These are phyloP conservation scores for Aaosphaeria pasadenensis DNA, from an alignment of 2,329 filamentous ascomycete genomes.

Conservation along the genomic window DNA sequence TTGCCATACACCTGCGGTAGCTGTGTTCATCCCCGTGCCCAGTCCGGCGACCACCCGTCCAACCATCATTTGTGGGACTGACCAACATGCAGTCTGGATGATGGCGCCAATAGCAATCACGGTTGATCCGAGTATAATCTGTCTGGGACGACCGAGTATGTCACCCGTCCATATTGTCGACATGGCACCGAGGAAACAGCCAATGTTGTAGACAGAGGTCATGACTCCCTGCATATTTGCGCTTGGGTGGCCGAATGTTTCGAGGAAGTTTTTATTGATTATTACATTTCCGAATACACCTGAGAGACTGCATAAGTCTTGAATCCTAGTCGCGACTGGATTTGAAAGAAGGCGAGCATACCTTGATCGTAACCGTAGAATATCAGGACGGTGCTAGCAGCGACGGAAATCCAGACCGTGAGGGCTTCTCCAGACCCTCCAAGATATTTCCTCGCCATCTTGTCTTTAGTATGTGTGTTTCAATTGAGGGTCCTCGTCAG, in stretches of 20 bases:
- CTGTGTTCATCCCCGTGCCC: slow-evolving; percentile 37
- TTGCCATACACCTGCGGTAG: slow-evolving; percentile 49
- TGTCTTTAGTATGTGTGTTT: too few relatives aligned
- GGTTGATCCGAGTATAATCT: slow-evolving; percentile 56
- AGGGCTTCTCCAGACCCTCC: slow-evolving; percentile 50
- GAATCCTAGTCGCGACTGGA: too few relatives aligned
- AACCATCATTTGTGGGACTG: slow-evolving; percentile 38
- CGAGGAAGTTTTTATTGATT: slow-evolving; percentile 28
- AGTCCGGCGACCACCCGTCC: slow-evolving; percentile 44
- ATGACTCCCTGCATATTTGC: slow-evolving; percentile 40
- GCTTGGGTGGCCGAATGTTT: slow-evolving; percentile 16
- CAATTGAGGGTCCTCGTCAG: too few relatives aligned
- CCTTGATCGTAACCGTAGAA: slow-evolving; percentile 46
- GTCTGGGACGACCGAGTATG: slow-evolving; percentile 54
- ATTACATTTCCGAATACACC: slow-evolving; percentile 34
- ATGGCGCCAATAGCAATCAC: slow-evolving; percentile 38
- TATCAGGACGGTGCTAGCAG: slow-evolving; percentile 49
- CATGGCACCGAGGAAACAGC: slow-evolving; percentile 45
- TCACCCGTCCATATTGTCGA: slow-evolving; percentile 52
- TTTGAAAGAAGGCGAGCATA: not conserved
- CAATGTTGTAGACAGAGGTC: slow-evolving; percentile 42
- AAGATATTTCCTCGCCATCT: slow-evolving; percentile 48
- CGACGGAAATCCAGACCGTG: slow-evolving; percentile 53
- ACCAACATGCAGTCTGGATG: slow-evolving; percentile 35
- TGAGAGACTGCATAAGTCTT: not conserved